Evolutionary conservation across 139 green algal species (phyloP).

Genomic region (Pycnococcus provasolii): DNA sequence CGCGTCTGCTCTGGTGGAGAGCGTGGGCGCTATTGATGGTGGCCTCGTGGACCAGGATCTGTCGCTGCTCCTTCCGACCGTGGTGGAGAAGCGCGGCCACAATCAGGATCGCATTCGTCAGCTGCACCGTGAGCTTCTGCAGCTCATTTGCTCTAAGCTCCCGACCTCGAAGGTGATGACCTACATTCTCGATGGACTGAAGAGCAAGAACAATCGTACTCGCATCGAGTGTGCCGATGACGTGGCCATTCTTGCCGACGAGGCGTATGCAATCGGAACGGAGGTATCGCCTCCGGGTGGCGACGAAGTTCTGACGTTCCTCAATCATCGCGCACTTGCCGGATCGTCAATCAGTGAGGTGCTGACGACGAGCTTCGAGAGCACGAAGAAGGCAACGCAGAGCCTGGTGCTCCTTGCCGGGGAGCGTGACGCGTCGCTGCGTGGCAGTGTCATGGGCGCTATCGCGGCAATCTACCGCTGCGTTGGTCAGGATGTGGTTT

Average conservation of each 20-base stretch:
- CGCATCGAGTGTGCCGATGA: slow-evolving; percentile 74
- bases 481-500: no score
- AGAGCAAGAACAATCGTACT: slow-evolving; percentile 78
- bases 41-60: slow-evolving; percentile 74
- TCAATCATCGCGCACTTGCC: no score
- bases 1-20: slow-evolving; percentile 16
- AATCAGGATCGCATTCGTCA: slow-evolving; percentile 47
- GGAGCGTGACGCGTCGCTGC: no score
- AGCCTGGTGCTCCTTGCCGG: no score
- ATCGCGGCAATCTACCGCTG: no score
- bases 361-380: no score
- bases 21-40: slow-evolving; percentile 28
- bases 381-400: no score
- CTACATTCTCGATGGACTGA: slow-evolving; percentile 48
- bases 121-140: slow-evolving; percentile 59
- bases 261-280: no score
- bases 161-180: slow-evolving; percentile 31
- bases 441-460: no score
- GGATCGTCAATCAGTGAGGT: no score
- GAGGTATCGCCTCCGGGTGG: no score
- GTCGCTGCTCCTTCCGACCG: slow-evolving; percentile 64
- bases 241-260: slow-evolving; percentile 32
- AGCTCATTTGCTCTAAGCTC: slow-evolving; percentile 42
- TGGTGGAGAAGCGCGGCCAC: slow-evolving; percentile 89
- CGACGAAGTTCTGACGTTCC: no score